A percentile compares a stretch with the other conserved stretches of the same genome.
Evolutionary conservation across 2,329 filamentous ascomycete species (phyloP).

Genomic region (Cytospora chrysosperma): DNA sequence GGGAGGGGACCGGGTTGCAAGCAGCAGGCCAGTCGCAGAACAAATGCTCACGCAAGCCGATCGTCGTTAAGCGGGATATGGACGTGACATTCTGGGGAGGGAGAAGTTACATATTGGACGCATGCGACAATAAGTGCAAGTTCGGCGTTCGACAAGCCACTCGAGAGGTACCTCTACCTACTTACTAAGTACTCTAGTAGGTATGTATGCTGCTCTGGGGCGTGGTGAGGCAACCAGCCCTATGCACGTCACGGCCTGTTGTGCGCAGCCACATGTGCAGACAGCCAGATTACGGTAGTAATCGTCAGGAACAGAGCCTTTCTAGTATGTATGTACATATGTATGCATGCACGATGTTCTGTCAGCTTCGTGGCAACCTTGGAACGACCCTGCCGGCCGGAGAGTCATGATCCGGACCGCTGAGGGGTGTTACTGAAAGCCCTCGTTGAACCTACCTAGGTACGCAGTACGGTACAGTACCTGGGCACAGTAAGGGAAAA

Average conservation of each 20-base stretch:
- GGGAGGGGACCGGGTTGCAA: neutral
- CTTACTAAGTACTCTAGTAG: too few relatives aligned
- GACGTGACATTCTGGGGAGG: neutral
- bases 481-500: conserved; percentile 2
- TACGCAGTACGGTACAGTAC: too few relatives aligned
- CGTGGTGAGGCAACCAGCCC: neutral
- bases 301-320: neutral
- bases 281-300: neutral
- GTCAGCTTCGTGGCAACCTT: neutral
- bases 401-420: neutral
- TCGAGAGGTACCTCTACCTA: neutral
- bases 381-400: neutral
- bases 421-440: neutral
- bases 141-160: neutral
- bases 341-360: neutral
- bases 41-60: neutral
- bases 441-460: neutral
- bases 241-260: neutral
- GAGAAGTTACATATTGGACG: neutral
- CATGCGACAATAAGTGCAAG: neutral
- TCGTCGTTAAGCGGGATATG: neutral
- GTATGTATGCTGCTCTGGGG: too few relatives aligned
- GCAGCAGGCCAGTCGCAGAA: neutral
- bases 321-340: neutral
- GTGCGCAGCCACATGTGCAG: neutral